Evolutionary conservation across 2,329 filamentous ascomycete genomes (phyloP), one percentile per base, ranked within the genome.

Genomic region (Fusarium chlamydosporum): DNA sequence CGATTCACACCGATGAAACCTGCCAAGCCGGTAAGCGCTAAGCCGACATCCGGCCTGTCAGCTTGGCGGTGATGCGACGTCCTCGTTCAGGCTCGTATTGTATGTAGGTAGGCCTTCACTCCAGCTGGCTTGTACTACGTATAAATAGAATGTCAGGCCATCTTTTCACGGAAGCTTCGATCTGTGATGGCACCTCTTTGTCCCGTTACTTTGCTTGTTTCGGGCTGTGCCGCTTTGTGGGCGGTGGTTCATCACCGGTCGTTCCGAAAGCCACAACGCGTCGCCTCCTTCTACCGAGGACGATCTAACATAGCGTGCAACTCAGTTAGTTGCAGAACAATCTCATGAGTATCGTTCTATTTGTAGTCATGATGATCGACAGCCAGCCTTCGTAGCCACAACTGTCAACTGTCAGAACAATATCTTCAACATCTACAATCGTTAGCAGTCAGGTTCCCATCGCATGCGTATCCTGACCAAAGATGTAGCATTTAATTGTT

Each of bases 1-100:
- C 29, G 45, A 61, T 53, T 61, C 55, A 38, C 53, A 43, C 27
- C 26, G 26, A 60, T 60, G 61, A 65, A 65, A 65, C 61, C 33
- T 50, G 61, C 61, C 61, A 65, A 65, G 61, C 53, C 59, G 16
- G 46, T 65, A 53, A 65, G 61, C 61, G 10, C 61, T 65, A 65
- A 11, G 43, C 52, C 52, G 53, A 20, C 35, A 64, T 58, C 53
- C 61, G 53, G 7, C 10, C 23, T 43, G 18, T 34, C 23, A 43
- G 35, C 59, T 63, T 63, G 60, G 60, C 60, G 20, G 37, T 12
- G 27, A 55, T 54, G 40, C 15, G 27, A 55, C 46, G 40, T 34
- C 33, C 33, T 48, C 18, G 15, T 27, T 1, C 23, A 35, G 16
- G 23, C n/a, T 64, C 37, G 38, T 64, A 50, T 64, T 20, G 34